Base-by-base conservation (phyloP, 106 monocot genomes). In the Platanthera guangdongensis region DNA sequence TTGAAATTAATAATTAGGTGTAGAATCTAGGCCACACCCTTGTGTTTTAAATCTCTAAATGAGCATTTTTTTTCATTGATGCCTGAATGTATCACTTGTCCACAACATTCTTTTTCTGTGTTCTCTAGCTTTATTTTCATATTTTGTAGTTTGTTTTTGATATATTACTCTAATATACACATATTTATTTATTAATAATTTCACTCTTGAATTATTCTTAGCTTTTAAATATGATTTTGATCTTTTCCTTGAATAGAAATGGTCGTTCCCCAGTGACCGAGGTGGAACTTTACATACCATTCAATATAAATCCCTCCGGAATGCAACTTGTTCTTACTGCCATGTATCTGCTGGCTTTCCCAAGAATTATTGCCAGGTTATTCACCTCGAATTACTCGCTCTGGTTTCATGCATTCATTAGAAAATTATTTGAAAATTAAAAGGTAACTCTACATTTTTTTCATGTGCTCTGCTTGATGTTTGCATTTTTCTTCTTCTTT, bases 321-420 rank as follows among this genome's bases (percentile, higher is more conserved):
- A 99, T 99, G 99, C 99, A 99, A 68, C 99, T 94, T 85, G 88
- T 99, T 52, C 92, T 99, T 72, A 94, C 99, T 8, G 82, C 99
- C 11, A 85, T 86, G 22, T 99, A 94, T 82, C 71, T 99, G 47
- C 79, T 99, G 83, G 99, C 90, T 83, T 92, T 99, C 77, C 99
- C 99, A 75, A 86, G 94, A 82, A 88, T 99, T 76, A 86, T 99
- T 79, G 92, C 99, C 74, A 90, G 97, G 97, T 92, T 68, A 83
- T 30, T 47, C 30, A 57, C 5, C 75, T 7, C 16, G 46, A 51
- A 12, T 76, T 59, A 49, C 9, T 50, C 62, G 39, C 50, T 18
- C 52, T 73, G 52, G 64, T 19, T 45, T 52, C n/a, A n/a, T 71
- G 54, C 55, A 53, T 51, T 70, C 59, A 59, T 21, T 55, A 59